These are phyloP conservation scores for Babesia microti DNA, from an alignment of 169 alveolate genomes.

Conservation along the genomic window DNA sequence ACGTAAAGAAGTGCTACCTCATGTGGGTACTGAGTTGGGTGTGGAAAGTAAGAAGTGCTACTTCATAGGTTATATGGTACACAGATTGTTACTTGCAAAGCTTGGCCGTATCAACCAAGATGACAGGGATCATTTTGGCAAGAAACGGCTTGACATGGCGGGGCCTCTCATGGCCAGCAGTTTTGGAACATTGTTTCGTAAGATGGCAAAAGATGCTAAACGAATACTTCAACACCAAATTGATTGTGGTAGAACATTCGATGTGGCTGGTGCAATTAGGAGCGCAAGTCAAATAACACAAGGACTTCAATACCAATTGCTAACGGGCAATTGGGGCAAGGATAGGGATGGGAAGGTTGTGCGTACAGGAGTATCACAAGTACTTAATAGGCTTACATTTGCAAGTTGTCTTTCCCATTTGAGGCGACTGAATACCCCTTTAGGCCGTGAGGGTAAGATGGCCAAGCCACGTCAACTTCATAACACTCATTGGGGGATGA, in stretches of 20 bases:
- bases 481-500: constrained; percentile 99
- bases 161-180: constrained; percentile 96
- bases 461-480: constrained; percentile 99
- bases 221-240: constrained; percentile 80
- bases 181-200: constrained; percentile 88
- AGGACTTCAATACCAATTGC: constrained; percentile 73
- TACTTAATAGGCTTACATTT: constrained; percentile 94
- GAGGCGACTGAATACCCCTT: constrained; percentile 97
- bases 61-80: constrained; percentile 98
- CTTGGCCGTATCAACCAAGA: constrained; percentile 95
- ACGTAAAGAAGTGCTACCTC: constrained; percentile 95
- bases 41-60: constrained; percentile 90
- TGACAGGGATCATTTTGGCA: constrained; percentile 99
- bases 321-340: constrained; percentile 93
- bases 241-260: constrained; percentile 78
- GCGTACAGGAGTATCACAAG: constrained; percentile 95
- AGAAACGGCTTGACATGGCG: constrained; percentile 97
- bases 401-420: constrained; percentile 95
- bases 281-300: constrained; percentile 79
- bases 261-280: constrained; percentile 79
- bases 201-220: constrained; percentile 84
- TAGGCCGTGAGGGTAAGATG: constrained; percentile 95
- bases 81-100: constrained; percentile 87
- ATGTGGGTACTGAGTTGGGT: constrained; percentile 87
- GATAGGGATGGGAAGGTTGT: constrained; percentile 91